phyloP scores from a whole-genome alignment of 2,329 filamentous ascomycete genomes.

The Cytospora leucostoma region DNA sequence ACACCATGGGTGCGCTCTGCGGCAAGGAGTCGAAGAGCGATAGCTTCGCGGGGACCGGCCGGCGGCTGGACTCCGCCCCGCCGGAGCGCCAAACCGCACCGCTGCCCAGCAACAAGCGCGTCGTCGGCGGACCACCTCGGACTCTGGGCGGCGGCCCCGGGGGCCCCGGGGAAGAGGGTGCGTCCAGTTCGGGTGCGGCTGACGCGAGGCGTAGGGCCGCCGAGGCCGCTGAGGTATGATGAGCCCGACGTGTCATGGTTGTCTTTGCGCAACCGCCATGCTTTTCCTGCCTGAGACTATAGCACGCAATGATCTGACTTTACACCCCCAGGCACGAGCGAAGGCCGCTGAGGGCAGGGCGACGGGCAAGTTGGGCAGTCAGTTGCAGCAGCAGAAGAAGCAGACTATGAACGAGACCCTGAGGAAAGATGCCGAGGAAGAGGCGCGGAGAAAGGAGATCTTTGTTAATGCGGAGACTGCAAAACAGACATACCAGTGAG shows the following conservation, averaged over 20 bases:
- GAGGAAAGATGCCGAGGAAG: constrained; percentile 66
- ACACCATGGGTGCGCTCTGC: constrained; percentile 81
- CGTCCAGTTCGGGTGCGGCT: constrained; percentile 32
- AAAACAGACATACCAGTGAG: constrained; percentile 51
- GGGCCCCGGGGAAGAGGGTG: constrained; percentile 39
- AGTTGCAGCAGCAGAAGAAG: constrained; percentile 74
- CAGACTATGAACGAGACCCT: constrained; percentile 70
- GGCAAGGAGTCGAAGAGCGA: constrained; percentile 66
- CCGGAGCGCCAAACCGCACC: constrained; percentile 51
- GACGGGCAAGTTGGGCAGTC: constrained; percentile 68
- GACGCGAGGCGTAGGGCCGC: constrained; percentile 70
- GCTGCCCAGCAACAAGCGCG: constrained; percentile 48
- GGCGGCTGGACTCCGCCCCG: constrained; percentile 64
- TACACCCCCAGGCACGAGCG: constrained; percentile 62
- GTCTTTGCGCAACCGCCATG: background rate
- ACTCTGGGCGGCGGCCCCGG: constrained; percentile 62
- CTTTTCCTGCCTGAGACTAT: background rate
- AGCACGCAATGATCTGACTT: background rate
- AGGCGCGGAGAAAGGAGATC: constrained; percentile 65
- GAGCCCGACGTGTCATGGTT: background rate
- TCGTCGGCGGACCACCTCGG: constrained; percentile 58
- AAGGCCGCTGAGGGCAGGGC: constrained; percentile 54
- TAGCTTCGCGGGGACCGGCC: constrained; percentile 71
- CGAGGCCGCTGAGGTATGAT: constrained; percentile 75
- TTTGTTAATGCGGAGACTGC: constrained; percentile 52